These are phyloP conservation scores for Aspergillus ochraceoroseus DNA, from an alignment of 2,329 filamentous ascomycete genomes.

Conservation along the genomic window DNA sequence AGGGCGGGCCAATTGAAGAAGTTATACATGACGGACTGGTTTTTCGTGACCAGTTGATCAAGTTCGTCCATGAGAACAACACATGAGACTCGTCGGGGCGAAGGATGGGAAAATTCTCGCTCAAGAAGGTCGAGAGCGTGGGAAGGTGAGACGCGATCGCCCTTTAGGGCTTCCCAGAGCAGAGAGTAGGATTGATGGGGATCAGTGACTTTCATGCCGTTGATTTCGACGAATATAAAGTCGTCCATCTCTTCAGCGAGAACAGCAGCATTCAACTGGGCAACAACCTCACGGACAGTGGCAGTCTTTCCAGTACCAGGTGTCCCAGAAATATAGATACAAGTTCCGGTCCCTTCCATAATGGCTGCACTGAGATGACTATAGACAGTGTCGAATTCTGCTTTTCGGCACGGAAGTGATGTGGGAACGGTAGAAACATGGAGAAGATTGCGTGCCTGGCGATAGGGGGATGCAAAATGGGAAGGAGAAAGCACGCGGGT, in stretches of 20 bases:
- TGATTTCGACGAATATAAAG: slow-evolving; percentile 99
- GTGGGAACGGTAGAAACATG: slow-evolving; percentile 91
- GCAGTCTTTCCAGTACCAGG: slow-evolving; percentile 97
- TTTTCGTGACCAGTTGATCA: slow-evolving; percentile 94
- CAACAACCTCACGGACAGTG: slow-evolving; percentile 90
- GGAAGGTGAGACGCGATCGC: slow-evolving; percentile 83
- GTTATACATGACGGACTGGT: slow-evolving; percentile 99
- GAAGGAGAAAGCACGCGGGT: slow-evolving; percentile 75
- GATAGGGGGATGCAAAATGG: slow-evolving; percentile 76
- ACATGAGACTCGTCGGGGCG: slow-evolving; percentile 83
- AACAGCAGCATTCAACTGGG: slow-evolving; percentile 81
- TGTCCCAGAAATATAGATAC: slow-evolving; percentile 98
- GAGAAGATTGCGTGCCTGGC: slow-evolving; percentile 78
- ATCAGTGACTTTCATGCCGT: slow-evolving; percentile 99
- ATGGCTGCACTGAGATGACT: slow-evolving; percentile 92
- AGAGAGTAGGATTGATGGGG: slow-evolving; percentile 93
- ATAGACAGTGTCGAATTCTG: slow-evolving; percentile 87
- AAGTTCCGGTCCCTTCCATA: slow-evolving; percentile 84
- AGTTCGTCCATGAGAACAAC: slow-evolving; percentile 98
- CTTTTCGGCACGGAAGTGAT: slow-evolving; percentile 83
- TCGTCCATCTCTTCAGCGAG: slow-evolving; percentile 88
- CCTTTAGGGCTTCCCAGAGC: slow-evolving; percentile 92
- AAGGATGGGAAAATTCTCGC: slow-evolving; percentile 86
- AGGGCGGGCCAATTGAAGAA: slow-evolving; percentile 99
- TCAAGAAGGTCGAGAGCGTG: slow-evolving; percentile 89